Evolutionary conservation across 1,139 yeast genomes (phyloP).

Genomic region (Nakaseomyces kungkrabaensis): DNA sequence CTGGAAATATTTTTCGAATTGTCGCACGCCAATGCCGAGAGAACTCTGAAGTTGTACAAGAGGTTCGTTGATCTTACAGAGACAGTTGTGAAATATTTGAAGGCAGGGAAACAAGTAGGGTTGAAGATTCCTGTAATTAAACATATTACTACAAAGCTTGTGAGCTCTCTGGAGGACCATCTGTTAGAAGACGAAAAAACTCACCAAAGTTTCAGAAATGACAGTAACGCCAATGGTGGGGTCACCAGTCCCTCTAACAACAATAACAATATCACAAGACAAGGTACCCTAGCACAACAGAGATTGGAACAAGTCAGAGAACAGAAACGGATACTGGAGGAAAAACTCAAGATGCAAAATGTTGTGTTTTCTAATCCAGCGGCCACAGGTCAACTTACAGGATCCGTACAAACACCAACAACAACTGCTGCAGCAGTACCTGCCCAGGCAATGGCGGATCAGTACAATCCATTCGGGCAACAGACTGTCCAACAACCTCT

Average conservation of each 20-base stretch:
- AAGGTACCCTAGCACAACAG: constrained; percentile 16
- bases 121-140: constrained; percentile 90
- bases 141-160: constrained; percentile 93
- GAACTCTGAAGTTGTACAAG: constrained; percentile 75
- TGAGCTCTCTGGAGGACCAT: constrained; percentile 80
- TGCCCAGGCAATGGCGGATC: constrained; percentile 6
- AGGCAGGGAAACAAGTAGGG: constrained; percentile 86
- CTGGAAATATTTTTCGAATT: constrained; percentile 92
- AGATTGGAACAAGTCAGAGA: constrained; percentile 23
- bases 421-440: constrained; percentile 7
- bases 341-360: constrained; percentile 23
- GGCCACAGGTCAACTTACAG: constrained; percentile 17
- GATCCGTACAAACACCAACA: constrained; percentile 9
- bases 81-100: constrained; percentile 75
- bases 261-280: constrained; percentile 7
- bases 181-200: constrained; percentile 13
- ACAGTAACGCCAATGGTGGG: constrained; percentile 9
- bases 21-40: constrained; percentile 74
- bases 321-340: constrained; percentile 22
- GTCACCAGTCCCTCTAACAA: constrained; percentile 4
- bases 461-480: constrained; percentile 13
- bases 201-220: constrained; percentile 8
- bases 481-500: not conserved
- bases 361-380: constrained; percentile 12
- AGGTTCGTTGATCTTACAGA: constrained; percentile 79